Base-by-base conservation (phyloP, 2,329 filamentous ascomycete genomes). In the Dichotomopilus funicola region DNA sequence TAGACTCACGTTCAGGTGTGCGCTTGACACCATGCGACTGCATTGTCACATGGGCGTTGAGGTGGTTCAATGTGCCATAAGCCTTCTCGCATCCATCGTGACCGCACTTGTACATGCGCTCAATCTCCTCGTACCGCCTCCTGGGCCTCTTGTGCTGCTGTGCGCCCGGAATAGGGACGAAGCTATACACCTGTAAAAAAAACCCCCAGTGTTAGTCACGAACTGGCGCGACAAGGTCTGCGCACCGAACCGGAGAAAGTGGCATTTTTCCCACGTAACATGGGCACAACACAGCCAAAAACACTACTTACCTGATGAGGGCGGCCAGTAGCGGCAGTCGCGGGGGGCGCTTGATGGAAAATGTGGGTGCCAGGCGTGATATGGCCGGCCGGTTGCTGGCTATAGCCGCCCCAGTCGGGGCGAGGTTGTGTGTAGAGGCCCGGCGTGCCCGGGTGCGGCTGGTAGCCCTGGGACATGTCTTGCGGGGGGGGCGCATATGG, bases 21-120 rank as follows among this genome's bases (percentile, higher is more conserved):
- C 94, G 84, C 76, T 99, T 99, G 63, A 84, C 79, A 9, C 94
- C 94, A 66, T 99, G 94, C 59, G 89, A 94, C 72, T 99, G 94
- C 94, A 97, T 97, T 11, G 94, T 97, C 49, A 99, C 94, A 68
- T 99, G 94, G 41, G 94, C 94, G 68, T 99, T 99, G 64, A 99
- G 72, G 70, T 99, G 94, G 72, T 99, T 99, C 59, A 99, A 75
- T 48, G 94, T 99, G 58, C 94, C 94, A 65, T 99, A 99, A 2
- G 94, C 94, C 75, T 99, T 99, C 73, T 99, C 94, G 68, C 94
- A 99, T 7, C 91, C 91, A 62, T 96, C 92, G 89, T 91, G 97
- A 33, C 92, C 94, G 68, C 94, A 99, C 73, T 97, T 97, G 78
- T 99, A 97, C 94, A 99, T 97, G 68, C 94, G 86, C 76, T 99